Evolutionary conservation across 2,329 filamentous ascomycete genomes (phyloP).

Genomic region (Apiospora saccharicola): DNA sequence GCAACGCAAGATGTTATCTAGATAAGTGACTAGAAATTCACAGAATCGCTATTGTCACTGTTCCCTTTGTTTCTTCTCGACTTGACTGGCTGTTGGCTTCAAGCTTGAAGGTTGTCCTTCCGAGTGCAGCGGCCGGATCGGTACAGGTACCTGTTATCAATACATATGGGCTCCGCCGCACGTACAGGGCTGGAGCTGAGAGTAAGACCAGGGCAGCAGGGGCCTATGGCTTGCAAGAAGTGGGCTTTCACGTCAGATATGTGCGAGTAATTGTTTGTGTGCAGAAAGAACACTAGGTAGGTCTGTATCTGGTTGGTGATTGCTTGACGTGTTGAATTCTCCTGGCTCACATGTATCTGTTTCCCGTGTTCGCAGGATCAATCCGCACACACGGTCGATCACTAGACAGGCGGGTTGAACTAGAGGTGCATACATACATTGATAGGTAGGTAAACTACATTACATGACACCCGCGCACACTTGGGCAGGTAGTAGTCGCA

Average conservation of each 20-base stretch:
- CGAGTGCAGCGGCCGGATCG: background rate
- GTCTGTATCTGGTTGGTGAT: constrained; percentile 3
- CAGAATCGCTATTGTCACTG: background rate
- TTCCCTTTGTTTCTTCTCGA: background rate
- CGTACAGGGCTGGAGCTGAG: constrained; percentile 17
- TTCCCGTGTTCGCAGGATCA: background rate
- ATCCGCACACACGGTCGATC: background rate
- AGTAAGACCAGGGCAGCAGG: constrained; percentile 10
- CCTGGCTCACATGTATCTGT: background rate
- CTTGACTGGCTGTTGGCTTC: background rate
- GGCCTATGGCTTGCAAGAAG: background rate
- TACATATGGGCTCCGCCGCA: constrained; percentile 8
- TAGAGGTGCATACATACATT: constrained; percentile 12
- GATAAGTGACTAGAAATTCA: background rate
- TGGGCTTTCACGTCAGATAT: constrained; percentile 13
- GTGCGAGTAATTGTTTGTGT: constrained; percentile 7
- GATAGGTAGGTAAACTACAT: too few relatives aligned
- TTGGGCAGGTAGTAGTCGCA: constrained; percentile 7
- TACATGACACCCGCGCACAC: constrained; percentile 6
- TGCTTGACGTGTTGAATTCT: constrained; percentile 1
- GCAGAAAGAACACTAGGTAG: background rate
- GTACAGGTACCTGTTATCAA: constrained; percentile 8
- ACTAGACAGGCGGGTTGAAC: background rate
- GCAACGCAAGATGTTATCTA: background rate
- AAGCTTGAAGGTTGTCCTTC: background rate